Evolutionary conservation across 2,329 filamentous ascomycete genomes (phyloP).

Genomic region (Cordyceps pruinosa): DNA sequence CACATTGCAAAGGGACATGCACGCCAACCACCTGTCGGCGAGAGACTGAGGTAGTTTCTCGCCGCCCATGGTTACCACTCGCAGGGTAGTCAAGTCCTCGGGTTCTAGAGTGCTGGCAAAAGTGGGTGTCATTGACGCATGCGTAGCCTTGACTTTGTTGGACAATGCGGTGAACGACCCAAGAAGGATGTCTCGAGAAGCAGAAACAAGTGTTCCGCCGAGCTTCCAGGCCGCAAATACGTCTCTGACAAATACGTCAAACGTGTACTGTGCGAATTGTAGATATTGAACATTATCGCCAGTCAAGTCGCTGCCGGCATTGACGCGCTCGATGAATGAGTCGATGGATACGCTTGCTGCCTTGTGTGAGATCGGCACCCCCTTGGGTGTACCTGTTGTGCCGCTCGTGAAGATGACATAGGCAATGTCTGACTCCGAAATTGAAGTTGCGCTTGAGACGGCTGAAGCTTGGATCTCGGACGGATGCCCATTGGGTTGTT

Average conservation of each 20-base stretch:
- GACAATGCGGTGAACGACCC: background rate
- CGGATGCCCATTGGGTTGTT: background rate
- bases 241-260: background rate
- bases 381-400: background rate
- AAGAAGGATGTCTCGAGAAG: conserved; percentile 1
- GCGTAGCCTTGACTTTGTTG: background rate
- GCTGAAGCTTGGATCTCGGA: background rate
- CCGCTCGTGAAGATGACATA: conserved; percentile 1
- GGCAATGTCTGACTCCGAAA: background rate
- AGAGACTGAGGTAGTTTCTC: background rate
- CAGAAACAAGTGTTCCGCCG: conserved; percentile 1
- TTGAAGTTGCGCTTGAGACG: background rate
- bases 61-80: background rate
- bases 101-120: background rate
- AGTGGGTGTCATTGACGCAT: background rate
- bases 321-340: background rate
- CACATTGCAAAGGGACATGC: background rate
- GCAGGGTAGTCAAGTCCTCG: background rate
- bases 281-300: background rate
- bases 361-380: background rate
- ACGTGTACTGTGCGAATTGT: conserved; percentile 1
- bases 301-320: background rate
- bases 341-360: background rate
- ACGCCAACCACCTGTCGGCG: background rate
- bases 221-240: conserved; percentile 3